Percentiles rank a stretch among this genome's conserved stretches.
phyloP scores from a whole-genome alignment of 495 filamentous ascomycete species.

The Stereocaulon alpinum region DNA sequence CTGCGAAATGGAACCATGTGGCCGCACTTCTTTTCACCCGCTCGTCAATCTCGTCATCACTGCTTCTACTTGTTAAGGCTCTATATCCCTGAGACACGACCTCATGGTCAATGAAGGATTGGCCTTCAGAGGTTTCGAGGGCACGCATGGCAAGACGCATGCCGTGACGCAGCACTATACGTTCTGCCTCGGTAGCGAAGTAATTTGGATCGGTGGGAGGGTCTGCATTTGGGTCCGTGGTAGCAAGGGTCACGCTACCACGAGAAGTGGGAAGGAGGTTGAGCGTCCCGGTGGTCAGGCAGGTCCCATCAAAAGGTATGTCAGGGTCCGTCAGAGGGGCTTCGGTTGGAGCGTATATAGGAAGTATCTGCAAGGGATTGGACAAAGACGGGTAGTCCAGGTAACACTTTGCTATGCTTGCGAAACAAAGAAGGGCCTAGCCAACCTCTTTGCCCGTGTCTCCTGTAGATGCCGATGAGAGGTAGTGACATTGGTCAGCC shows the following conservation, averaged over 20 bases:
- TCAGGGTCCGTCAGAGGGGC: neutral
- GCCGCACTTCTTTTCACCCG: neutral
- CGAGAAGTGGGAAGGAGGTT: conserved; percentile 12
- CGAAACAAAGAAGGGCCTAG: too few species aligned
- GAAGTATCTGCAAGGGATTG: conserved; percentile 22
- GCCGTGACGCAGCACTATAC: conserved; percentile 22
- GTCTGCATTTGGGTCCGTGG: neutral
- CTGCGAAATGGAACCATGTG: too few species aligned
- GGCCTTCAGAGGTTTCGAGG: conserved; percentile 19
- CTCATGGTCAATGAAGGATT: conserved; percentile 23
- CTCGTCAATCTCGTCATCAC: conserved; percentile 2
- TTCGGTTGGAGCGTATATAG: conserved; percentile 27
- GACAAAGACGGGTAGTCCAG: neutral
- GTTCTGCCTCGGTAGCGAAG: conserved; percentile 24
- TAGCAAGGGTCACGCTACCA: conserved; percentile 5
- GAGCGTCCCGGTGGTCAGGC: conserved; percentile 1
- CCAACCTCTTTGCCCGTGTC: too few species aligned
- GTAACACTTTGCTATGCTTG: too few species aligned
- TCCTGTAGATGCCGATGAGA: too few species aligned
- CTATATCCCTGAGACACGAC: conserved; percentile 12
- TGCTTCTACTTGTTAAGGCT: neutral
- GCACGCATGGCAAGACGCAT: conserved; percentile 17
- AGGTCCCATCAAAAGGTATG: conserved; percentile 20
- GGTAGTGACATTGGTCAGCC: too few species aligned
- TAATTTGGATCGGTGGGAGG: conserved; percentile 14